phyloP scores from a whole-genome alignment of 768 basidiomycete species.

The Tricholoma flavovirens region DNA sequence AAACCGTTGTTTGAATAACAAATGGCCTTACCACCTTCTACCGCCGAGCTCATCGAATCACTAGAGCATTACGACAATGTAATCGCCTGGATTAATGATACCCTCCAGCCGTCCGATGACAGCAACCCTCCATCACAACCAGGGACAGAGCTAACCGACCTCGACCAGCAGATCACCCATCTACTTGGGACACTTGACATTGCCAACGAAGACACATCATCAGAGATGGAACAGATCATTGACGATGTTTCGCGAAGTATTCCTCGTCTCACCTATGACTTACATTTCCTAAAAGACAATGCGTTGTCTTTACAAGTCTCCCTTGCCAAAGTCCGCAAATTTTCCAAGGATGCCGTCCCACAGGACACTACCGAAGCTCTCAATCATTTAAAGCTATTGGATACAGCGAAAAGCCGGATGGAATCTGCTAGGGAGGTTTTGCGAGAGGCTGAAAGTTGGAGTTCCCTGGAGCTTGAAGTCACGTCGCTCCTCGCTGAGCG shows the following conservation, averaged over 20 bases:
- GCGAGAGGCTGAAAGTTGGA: constrained; percentile 95
- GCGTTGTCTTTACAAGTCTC: constrained; percentile 70
- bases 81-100: constrained; percentile 68
- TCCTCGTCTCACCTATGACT: constrained; percentile 88
- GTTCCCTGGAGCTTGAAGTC: constrained; percentile 88
- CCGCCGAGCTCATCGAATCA: constrained; percentile 44
- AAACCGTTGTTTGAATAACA: background rate
- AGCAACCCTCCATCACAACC: constrained; percentile 17
- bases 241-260: constrained; percentile 90
- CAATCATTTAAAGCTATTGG: constrained; percentile 73
- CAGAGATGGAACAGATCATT: constrained; percentile 81
- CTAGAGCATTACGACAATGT: constrained; percentile 59
- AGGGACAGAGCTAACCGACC: constrained; percentile 40
- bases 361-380: constrained; percentile 60
- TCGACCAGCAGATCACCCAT: constrained; percentile 71
- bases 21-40: constrained; percentile 29
- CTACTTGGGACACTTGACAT: constrained; percentile 79
- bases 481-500: constrained; percentile 75
- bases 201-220: constrained; percentile 83
- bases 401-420: constrained; percentile 82
- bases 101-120: constrained; percentile 35
- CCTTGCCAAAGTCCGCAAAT: constrained; percentile 56
- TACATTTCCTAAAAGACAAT: constrained; percentile 95
- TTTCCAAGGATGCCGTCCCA: constrained; percentile 46
- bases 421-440: constrained; percentile 85